These are phyloP conservation scores for Debaryomycetaceae sp. DNA, from an alignment of 1,139 yeast genomes.

Conservation along the genomic window DNA sequence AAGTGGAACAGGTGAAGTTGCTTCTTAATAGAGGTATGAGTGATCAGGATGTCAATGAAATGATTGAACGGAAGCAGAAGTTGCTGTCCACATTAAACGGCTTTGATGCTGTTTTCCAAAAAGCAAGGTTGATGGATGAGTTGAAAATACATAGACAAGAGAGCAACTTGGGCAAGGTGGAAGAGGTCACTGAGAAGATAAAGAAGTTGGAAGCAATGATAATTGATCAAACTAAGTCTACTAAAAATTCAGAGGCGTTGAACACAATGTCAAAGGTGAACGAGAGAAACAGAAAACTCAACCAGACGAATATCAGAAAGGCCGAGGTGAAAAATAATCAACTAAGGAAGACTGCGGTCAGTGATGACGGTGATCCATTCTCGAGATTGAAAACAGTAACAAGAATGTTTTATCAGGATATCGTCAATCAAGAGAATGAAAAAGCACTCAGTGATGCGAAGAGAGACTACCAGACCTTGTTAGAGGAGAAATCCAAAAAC, in stretches of 20 bases:
- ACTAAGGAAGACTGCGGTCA: constrained; percentile 46
- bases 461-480: constrained; percentile 28
- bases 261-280: constrained; percentile 60
- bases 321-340: constrained; percentile 71
- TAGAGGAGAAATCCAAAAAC: constrained; percentile 36
- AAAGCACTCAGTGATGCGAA: constrained; percentile 42
- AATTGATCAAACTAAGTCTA: constrained; percentile 20
- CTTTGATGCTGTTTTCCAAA: constrained; percentile 75
- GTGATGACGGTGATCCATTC: constrained; percentile 76
- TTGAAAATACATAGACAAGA: constrained; percentile 73
- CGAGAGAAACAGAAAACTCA: constrained; percentile 78
- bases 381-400: constrained; percentile 85
- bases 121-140: constrained; percentile 70
- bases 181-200: constrained; percentile 52
- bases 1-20: constrained; percentile 55
- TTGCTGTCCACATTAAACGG: constrained; percentile 51
- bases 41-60: constrained; percentile 72
- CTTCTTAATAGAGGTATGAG: constrained; percentile 68
- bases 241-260: constrained; percentile 20
- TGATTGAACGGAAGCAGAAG: constrained; percentile 68
- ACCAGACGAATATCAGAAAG: constrained; percentile 69
- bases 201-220: constrained; percentile 34
- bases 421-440: constrained; percentile 42
- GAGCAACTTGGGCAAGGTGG: constrained; percentile 50
- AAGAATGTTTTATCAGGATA: constrained; percentile 67